Evolutionary conservation across 208 protist genomes (phyloP), one percentile per base, ranked within the genome.

Genomic region (Trypanosoma boissoni): DNA sequence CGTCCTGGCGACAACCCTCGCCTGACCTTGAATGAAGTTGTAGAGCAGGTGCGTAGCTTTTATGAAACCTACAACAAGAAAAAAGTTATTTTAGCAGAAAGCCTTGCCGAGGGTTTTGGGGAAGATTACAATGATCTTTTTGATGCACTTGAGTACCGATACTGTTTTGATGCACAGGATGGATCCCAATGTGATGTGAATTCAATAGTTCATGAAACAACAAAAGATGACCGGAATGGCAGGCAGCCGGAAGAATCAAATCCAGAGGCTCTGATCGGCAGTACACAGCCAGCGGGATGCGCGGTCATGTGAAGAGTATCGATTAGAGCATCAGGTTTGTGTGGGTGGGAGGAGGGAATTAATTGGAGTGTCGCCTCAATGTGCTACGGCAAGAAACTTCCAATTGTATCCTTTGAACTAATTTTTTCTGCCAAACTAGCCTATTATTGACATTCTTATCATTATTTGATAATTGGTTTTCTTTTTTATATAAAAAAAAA

Each of bases 121-220:
- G 61, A 58, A 6, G 61, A 58, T 12, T 67, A 67, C 27, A 20
- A 28, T 0, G 61, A 58, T 21, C 50, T 67, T 14, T 67, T 67
- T 54, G 61, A 58, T 54, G 18, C 51, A n/a, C 29, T 67, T 3
- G 61, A 67, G 26, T 58, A 46, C 29, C 51, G 36, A 5, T 67
- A 58, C 41, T 67, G 49, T n/a, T 58, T 55, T 27, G 1, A 31
- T 42, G 34, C 12, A 14, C 16, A 21, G 2, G 16, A 20, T 16
- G 0, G 31, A 44, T 23, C 20, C 3, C 37, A 36, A 20, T 26
- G 23, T n/a, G 3, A 49, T 21, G 9, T 26, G 31, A 45, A n/a
- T n/a, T n/a, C n/a, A n/a, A n/a, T n/a, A n/a, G n/a, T n/a, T n/a
- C n/a, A n/a, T n/a, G n/a, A n/a, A n/a, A n/a, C n/a, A n/a, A n/a